Percentiles rank a stretch among this genome's conserved stretches.
phyloP scores from a whole-genome alignment of 768 basidiomycete genomes.

The Podaxis sp. region DNA sequence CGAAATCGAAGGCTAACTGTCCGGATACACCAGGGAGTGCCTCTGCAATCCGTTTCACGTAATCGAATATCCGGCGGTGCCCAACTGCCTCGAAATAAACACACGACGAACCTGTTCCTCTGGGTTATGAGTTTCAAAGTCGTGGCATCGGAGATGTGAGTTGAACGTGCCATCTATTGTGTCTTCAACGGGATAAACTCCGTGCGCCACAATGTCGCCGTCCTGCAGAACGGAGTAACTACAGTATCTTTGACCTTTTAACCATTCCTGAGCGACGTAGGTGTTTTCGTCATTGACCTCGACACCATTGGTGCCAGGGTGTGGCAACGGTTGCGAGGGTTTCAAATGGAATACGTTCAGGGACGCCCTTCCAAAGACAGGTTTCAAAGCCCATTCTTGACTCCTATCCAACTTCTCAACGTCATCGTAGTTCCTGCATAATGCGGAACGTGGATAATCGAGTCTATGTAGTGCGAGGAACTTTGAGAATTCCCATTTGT shows the following conservation, averaged over 20 bases:
- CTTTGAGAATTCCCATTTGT: slow-evolving; percentile 19
- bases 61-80: slow-evolving; percentile 11
- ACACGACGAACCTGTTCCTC: slow-evolving; percentile 15
- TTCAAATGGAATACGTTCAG: slow-evolving; percentile 16
- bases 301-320: slow-evolving; percentile 1
- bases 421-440: slow-evolving; percentile 14
- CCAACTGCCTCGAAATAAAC: slow-evolving; percentile 18
- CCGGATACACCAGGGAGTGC: slow-evolving; percentile 13
- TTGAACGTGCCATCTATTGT: slow-evolving; percentile 16
- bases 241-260: slow-evolving; percentile 15
- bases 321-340: slow-evolving; percentile 13
- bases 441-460: slow-evolving; percentile 10
- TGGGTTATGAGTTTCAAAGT: not conserved
- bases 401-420: slow-evolving; percentile 9
- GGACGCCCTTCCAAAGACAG: slow-evolving; percentile 17
- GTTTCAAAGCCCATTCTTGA: slow-evolving; percentile 18
- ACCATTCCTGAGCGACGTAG: slow-evolving; percentile 19
- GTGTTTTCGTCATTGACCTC: slow-evolving; percentile 14
- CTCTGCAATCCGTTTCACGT: slow-evolving; percentile 12
- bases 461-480: slow-evolving; percentile 11
- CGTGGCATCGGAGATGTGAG: not conserved
- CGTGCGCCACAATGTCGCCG: slow-evolving; percentile 14
- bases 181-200: slow-evolving; percentile 17
- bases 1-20: slow-evolving; percentile 17
- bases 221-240: slow-evolving; percentile 16